Base-by-base conservation (phyloP, 306 rosid genomes). In the Medicago ruthenica region DNA sequence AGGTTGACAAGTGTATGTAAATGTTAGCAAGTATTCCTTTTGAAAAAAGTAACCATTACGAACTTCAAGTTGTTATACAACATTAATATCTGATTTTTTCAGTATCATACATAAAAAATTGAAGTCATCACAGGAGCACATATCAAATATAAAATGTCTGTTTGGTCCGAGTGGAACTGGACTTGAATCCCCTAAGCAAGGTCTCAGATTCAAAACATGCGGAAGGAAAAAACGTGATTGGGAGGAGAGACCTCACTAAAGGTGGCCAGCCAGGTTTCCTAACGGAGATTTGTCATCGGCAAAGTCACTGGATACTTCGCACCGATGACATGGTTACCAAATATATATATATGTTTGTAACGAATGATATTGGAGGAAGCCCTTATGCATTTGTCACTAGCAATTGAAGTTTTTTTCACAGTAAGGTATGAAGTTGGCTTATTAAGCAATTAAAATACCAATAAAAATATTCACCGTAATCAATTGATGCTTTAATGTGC, bases 401-500 rank as follows among this genome's bases (percentile, higher is more conserved):
- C 12, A 60, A 55, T 70, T 44, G 17, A 22, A 11, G 13, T 50
- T 24, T 22, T 50, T 37, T 70, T 21, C 55, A 61, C 65, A 27
- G 45, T 45, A 11, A 37, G 50, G 34, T 73, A 44, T 20, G 8
- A 42, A 31, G 47, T 64, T 65, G 70, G 63, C 60, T 60, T 54
- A 41, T 34, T 34, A 61, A 34, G 57, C 66, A 64, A 36, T 57
- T 40, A 34, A 34, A 64, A 27, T 73, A 40, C 27, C 22, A 47
- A 75, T 64, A 24, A 50, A 47, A 67, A 47, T 62, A 63, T 73
- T 68, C 65, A 24, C 34, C 31, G 20, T 15, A 65, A 73, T 7
- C 50, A 67, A 74, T 58, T 59, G 40, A 71, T 68, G 59, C 13
- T 57, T 34, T 41, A 76, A 85, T 44, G 24, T 14, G 74, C 34